Percentiles rank a stretch among this genome's conserved stretches.
Conservation (phyloP, 495 filamentous ascomycete genomes). For the Lineolata rhizophorae region DNA sequence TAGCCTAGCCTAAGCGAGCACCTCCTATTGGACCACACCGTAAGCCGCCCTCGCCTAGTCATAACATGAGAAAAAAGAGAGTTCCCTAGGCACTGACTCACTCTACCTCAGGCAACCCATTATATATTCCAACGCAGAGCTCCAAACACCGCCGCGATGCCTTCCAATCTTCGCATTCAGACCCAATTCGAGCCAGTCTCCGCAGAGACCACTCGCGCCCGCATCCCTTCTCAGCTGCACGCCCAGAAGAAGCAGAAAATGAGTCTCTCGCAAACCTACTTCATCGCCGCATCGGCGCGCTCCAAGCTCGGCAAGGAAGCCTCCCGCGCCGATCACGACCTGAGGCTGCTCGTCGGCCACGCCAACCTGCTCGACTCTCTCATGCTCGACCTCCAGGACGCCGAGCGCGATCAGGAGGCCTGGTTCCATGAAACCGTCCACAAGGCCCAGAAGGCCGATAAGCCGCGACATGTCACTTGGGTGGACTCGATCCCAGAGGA, state of each 20-base stretch:
- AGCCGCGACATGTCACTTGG: constrained; percentile 67
- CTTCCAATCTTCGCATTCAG: constrained; percentile 12
- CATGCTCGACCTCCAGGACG: constrained; percentile 87
- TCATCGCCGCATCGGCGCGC: constrained; percentile 85
- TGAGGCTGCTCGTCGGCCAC: constrained; percentile 83
- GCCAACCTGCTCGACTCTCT: constrained; percentile 93
- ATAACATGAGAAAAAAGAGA: no score
- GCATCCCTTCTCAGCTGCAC: constrained; percentile 5
- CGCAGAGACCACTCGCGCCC: constrained; percentile 10
- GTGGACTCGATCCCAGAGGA: constrained; percentile 58
- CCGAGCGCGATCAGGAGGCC: constrained; percentile 84
- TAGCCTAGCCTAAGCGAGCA: no score
- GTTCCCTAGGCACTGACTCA: no score
- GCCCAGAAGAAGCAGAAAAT: constrained; percentile 45
- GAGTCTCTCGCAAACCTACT: constrained; percentile 95
- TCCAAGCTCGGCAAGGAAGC: constrained; percentile 88
- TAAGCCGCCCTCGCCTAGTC: no score
- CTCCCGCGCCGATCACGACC: constrained; percentile 74
- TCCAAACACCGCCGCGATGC: no score
- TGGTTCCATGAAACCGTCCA: constrained; percentile 95
- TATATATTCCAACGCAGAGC: no score
- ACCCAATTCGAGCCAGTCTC: constrained; percentile 12
- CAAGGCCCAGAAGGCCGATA: constrained; percentile 35
- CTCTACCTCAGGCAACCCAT: no score
- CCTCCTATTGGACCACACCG: no score